Evolutionary conservation across 75 land plant species (phyloP).

Genomic region (Ceratopteris richardii): DNA sequence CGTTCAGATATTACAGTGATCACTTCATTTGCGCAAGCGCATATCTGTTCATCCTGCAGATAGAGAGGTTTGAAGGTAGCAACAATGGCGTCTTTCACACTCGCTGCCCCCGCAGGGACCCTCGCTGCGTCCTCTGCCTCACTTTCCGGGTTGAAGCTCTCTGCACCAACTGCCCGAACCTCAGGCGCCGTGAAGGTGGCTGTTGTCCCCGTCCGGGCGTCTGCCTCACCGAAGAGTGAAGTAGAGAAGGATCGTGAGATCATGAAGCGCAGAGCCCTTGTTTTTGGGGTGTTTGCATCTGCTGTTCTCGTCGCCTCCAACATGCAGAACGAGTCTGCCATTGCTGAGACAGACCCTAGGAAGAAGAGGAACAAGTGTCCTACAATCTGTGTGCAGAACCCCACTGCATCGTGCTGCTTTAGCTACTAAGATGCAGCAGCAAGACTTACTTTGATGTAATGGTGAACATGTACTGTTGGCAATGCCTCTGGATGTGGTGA

Average conservation of each 20-base stretch:
- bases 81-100: too few relatives aligned
- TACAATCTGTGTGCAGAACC: constrained; percentile 4
- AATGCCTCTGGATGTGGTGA: too few relatives aligned
- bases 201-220: background rate
- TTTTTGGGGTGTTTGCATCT: constrained; percentile 1
- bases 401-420: constrained; percentile 6
- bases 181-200: background rate
- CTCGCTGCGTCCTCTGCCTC: background rate
- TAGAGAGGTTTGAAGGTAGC: too few relatives aligned
- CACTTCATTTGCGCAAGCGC: too few relatives aligned
- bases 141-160: too few relatives aligned
- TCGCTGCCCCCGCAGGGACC: background rate
- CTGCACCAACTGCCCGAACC: background rate
- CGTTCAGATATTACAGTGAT: too few relatives aligned
- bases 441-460: too few relatives aligned
- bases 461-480: too few relatives aligned
- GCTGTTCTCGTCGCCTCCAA: background rate
- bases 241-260: background rate
- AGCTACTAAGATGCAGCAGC: background rate
- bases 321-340: background rate
- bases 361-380: constrained; percentile 10
- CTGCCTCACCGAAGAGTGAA: background rate
- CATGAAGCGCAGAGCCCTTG: background rate
- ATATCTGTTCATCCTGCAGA: too few relatives aligned
- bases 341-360: background rate